These are phyloP conservation scores for Saururus chinensis DNA, from an alignment of 164 flowering plant genomes.

Conservation along the genomic window DNA sequence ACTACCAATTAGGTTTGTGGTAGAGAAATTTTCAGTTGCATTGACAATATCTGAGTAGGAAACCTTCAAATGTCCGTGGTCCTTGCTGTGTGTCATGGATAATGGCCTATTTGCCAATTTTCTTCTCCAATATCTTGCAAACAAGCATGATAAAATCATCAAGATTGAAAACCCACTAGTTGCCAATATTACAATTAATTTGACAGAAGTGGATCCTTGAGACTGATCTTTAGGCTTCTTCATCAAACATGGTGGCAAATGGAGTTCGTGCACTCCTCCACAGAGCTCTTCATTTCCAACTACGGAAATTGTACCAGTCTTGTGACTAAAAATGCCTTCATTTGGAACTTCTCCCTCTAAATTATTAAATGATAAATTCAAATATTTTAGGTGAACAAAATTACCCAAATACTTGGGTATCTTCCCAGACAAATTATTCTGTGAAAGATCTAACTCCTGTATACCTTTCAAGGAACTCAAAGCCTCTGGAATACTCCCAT, in stretches of 20 bases:
- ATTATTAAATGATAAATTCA: slow-evolving; percentile 13
- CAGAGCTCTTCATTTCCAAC: slow-evolving; percentile 7
- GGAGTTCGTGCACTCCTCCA: slow-evolving; percentile 3
- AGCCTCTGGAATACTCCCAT: no score
- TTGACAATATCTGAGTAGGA: slow-evolving; percentile 17
- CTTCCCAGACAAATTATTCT: slow-evolving; percentile 5
- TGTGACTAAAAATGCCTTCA: slow-evolving; percentile 8
- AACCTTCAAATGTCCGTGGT: slow-evolving; percentile 6
- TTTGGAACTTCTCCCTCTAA: slow-evolving; percentile 9
- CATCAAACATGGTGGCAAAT: slow-evolving; percentile 7
- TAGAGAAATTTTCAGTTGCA: slow-evolving; percentile 27
- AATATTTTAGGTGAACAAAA: not conserved
- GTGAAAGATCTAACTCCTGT: not conserved
- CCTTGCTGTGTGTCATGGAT: not conserved
- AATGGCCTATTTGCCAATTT: not conserved
- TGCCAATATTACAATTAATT: not conserved
- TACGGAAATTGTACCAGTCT: slow-evolving; percentile 13
- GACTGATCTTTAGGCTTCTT: not conserved
- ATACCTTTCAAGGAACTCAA: not conserved
- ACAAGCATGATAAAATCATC: not conserved
- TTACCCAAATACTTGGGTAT: slow-evolving; percentile 4
- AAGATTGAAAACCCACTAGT: not conserved
- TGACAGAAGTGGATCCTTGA: not conserved
- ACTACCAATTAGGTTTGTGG: slow-evolving; percentile 20
- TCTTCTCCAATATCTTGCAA: not conserved